phyloP scores from a whole-genome alignment of 257 asterid genomes.

The Knoxia roxburghii region DNA sequence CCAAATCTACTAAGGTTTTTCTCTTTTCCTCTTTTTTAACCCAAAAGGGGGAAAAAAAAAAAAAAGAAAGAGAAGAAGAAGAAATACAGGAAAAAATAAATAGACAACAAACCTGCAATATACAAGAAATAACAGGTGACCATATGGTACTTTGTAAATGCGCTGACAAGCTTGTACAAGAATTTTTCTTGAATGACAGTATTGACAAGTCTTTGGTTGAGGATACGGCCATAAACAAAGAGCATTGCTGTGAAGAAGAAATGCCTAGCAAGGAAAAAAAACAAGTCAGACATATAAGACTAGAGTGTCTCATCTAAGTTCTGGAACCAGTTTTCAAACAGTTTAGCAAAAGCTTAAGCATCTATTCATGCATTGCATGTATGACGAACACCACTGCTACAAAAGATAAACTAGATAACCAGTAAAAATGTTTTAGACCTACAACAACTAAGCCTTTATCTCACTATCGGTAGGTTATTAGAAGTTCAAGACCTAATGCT shows the following conservation, averaged over 20 bases:
- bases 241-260: constrained; percentile 87
- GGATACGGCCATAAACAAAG: constrained; percentile 77
- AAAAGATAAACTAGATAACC: neutral
- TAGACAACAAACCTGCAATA: constrained; percentile 56
- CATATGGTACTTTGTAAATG: constrained; percentile 80
- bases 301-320: neutral
- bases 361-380: neutral
- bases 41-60: too few relatives aligned
- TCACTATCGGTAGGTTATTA: too few relatives aligned
- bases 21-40: too few relatives aligned
- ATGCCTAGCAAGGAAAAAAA: constrained; percentile 48
- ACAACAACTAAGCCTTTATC: too few relatives aligned
- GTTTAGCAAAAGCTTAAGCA: neutral
- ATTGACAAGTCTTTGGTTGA: constrained; percentile 80
- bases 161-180: constrained; percentile 65
- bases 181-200: constrained; percentile 67
- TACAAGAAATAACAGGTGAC: constrained; percentile 84
- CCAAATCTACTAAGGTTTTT: too few relatives aligned
- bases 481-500: neutral
- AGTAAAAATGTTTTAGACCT: too few relatives aligned
- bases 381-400: neutral
- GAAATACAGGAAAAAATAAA: constrained; percentile 3
- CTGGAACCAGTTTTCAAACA: neutral
- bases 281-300: neutral
- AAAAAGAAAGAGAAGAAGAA: too few relatives aligned